Evolutionary conservation across 495 filamentous ascomycete genomes (phyloP).

Genomic region (Darksidea phi): DNA sequence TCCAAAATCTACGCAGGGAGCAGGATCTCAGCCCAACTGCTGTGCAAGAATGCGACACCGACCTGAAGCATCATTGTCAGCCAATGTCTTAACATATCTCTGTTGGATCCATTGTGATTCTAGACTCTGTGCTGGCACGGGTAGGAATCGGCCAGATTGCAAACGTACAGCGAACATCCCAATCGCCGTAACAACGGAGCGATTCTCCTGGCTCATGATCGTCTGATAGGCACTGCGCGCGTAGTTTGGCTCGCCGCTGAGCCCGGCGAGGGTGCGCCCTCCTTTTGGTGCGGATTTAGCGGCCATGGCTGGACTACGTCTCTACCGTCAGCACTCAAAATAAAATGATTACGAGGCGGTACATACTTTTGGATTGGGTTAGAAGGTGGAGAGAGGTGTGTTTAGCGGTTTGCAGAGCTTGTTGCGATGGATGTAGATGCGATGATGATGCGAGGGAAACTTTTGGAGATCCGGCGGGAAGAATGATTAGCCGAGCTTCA

Average conservation of each 20-base stretch:
- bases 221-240: conserved; percentile 29
- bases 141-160: not conserved
- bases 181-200: conserved; percentile 41
- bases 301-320: conserved; percentile 28
- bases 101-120: not conserved
- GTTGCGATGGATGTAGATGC: too few relatives aligned
- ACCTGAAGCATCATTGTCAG: conserved; percentile 48
- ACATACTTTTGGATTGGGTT: too few relatives aligned
- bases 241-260: conserved; percentile 33
- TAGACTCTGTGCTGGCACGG: not conserved
- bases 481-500: too few relatives aligned
- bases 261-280: not conserved
- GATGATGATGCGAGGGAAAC: too few relatives aligned
- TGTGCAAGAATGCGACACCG: conserved; percentile 71
- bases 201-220: conserved; percentile 39
- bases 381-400: too few relatives aligned
- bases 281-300: conserved; percentile 12
- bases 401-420: too few relatives aligned
- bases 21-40: conserved; percentile 71
- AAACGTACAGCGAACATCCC: conserved; percentile 44
- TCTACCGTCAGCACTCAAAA: too few relatives aligned
- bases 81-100: not conserved
- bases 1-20: conserved; percentile 59
- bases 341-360: too few relatives aligned
- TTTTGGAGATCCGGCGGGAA: too few relatives aligned